Percentiles rank a stretch among this genome's conserved stretches.
Evolutionary conservation across 169 alveolate genomes (phyloP).

Genomic region (Plasmodium gallinaceum): DNA sequence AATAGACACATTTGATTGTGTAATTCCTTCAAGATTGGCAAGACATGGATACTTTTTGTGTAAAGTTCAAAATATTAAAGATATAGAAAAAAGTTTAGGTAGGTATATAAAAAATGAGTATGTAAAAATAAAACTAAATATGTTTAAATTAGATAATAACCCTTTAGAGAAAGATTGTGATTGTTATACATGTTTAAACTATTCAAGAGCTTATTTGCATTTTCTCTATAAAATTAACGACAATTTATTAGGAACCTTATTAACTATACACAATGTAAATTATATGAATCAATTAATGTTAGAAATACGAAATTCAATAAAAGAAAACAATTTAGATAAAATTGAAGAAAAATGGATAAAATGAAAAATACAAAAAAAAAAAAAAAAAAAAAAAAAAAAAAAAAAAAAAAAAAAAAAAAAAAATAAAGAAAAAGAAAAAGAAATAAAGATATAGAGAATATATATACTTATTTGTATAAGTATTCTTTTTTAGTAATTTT

Average conservation of each 20-base stretch:
- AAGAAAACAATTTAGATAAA: slow-evolving; percentile 8
- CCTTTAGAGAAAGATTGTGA: slow-evolving; percentile 94
- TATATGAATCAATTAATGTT: slow-evolving; percentile 91
- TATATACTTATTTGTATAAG: neutral
- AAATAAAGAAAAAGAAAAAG: neutral
- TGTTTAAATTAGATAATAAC: slow-evolving; percentile 78
- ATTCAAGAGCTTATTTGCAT: slow-evolving; percentile 84
- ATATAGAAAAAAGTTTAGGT: slow-evolving; percentile 15
- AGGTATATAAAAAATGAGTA: slow-evolving; percentile 33
- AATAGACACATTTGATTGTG: slow-evolving; percentile 99
- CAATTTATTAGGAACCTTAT: slow-evolving; percentile 90
- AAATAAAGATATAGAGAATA: neutral
- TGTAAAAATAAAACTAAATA: slow-evolving; percentile 33
- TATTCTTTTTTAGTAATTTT: neutral
- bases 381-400: neutral
- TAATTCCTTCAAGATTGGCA: slow-evolving; percentile 98
- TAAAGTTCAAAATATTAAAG: slow-evolving; percentile 88
- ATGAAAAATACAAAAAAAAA: neutral
- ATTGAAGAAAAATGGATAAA: slow-evolving; percentile 27
- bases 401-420: neutral
- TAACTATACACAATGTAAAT: slow-evolving; percentile 94
- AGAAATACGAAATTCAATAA: slow-evolving; percentile 23
- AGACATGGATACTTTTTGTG: slow-evolving; percentile 92
- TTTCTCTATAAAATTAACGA: slow-evolving; percentile 81
- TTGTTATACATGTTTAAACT: slow-evolving; percentile 94